Conservation (phyloP, 1,284 basidiomycete species). For the Melampsora larici-populina region DNA sequence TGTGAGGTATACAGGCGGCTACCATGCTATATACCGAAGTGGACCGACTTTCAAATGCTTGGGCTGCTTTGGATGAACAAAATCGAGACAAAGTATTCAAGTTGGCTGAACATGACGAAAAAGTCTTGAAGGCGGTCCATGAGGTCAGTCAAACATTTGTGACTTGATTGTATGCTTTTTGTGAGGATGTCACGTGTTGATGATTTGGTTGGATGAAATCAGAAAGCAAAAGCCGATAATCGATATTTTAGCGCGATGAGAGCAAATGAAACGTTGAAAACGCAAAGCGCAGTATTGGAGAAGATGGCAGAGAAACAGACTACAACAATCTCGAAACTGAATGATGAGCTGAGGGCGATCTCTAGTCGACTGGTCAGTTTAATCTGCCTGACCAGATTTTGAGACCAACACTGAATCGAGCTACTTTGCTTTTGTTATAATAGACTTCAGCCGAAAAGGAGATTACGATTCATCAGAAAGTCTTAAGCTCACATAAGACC, state of each 20-base stretch:
- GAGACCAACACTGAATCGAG: background rate
- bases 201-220: background rate
- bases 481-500: conserved; percentile 54
- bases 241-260: conserved; percentile 90
- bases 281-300: conserved; percentile 68
- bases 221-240: conserved; percentile 91
- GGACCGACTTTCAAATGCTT: conserved; percentile 78
- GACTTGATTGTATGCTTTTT: conserved; percentile 21
- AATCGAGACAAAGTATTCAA: conserved; percentile 81
- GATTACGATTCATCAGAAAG: conserved; percentile 57
- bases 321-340: conserved; percentile 68
- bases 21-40: conserved; percentile 78
- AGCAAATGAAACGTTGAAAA: conserved; percentile 76
- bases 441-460: conserved; percentile 61
- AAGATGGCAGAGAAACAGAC: conserved; percentile 72
- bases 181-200: background rate
- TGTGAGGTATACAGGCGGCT: conserved; percentile 61
- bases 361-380: conserved; percentile 61
- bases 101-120: conserved; percentile 71
- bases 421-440: background rate
- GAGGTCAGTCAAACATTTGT: conserved; percentile 49
- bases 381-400: background rate
- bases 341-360: conserved; percentile 66
- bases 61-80: conserved; percentile 79
- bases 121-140: conserved; percentile 58